phyloP scores from a whole-genome alignment of 192 early-diverging fungal species.

The Dissophora ornata region DNA sequence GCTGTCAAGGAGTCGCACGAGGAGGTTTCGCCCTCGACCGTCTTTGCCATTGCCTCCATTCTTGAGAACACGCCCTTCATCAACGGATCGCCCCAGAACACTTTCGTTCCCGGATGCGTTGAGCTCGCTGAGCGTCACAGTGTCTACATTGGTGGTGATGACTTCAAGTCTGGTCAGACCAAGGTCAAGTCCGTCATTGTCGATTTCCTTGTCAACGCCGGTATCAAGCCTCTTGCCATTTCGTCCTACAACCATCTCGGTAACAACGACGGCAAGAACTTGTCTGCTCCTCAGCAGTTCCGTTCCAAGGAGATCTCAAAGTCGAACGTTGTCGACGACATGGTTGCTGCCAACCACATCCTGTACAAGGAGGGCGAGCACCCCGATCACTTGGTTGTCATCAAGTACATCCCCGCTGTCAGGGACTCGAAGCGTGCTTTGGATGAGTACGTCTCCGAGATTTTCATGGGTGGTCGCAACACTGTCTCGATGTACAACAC shows the following conservation, averaged over 20 bases:
- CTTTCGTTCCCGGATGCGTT: conserved; percentile 96
- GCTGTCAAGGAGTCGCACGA: conserved; percentile 85
- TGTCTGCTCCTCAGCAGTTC: conserved; percentile 98
- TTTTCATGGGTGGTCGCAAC: conserved; percentile 97
- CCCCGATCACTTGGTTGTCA: conserved; percentile 87
- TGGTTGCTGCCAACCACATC: conserved; percentile 95
- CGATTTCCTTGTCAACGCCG: conserved; percentile 98
- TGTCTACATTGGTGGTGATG: conserved; percentile 97
- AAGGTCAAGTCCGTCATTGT: conserved; percentile 99
- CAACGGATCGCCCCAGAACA: conserved; percentile 99
- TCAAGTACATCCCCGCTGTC: conserved; percentile 98
- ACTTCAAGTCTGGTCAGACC: conserved; percentile 99
- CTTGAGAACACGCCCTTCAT: conserved; percentile 96
- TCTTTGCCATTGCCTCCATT: conserved; percentile 97
- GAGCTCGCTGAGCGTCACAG: conserved; percentile 89
- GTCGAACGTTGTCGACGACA: conserved; percentile 98
- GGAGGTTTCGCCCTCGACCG: conserved; percentile 94
- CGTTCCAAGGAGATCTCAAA: conserved; percentile 99
- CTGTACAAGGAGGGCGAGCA: conserved; percentile 86
- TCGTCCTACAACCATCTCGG: conserved; percentile 98
- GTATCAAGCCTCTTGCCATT: conserved; percentile 97
- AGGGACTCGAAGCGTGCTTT: conserved; percentile 98
- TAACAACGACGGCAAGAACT: conserved; percentile 99
- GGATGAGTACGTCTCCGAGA: conserved; percentile 98
- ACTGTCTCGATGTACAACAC: conserved; percentile 99